Base-by-base conservation (phyloP, 345 rosid species). In the Boechera divaricarpa region DNA sequence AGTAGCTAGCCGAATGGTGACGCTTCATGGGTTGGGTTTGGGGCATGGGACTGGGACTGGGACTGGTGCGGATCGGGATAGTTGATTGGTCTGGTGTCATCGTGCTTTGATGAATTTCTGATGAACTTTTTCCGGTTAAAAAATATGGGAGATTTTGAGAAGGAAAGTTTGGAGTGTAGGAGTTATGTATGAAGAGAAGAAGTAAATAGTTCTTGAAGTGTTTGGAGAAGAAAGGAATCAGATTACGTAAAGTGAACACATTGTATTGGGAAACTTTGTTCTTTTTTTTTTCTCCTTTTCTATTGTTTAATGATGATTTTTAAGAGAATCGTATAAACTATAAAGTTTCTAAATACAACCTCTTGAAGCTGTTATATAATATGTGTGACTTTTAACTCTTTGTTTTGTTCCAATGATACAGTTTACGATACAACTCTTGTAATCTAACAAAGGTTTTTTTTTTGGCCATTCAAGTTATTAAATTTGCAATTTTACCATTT, bases 1-100 rank as follows among this genome's bases (percentile, higher is more conserved):
- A 83, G 89, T 92, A 81, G 55, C 85, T 79, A 77, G 89, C 79
- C 0, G 86, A 51, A 63, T 66, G 87, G 81, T 63, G 91, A 76
- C 71, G 89, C 31, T 79, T 78, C 33, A 81, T 2, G 48, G 79
- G 69, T 7, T 68, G 81, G 9, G 16, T 28, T 36, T 0, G 69
- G 18, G 65, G 6, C 15, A 26, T n/a, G 5, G 80, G 76, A 18
- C 59, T 36, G 41, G 58, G 3, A 24, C 55, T n/a, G 5, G 80
- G 76, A 18, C 59, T 36, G 41, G 62, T 4, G 29, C 55, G 71
- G 73, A 81, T 69, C 0, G 86, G 90, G 11, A 77, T 42, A 32
- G 77, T 32, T 24, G 81, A 49, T 10, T 10, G 68, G 63, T 18
- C 64, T 38, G 64, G 74, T 58, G 73, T 13, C 53, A 63, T 89